These are phyloP conservation scores for Chlorophyllum brunneum DNA, from an alignment of 768 basidiomycete species.

Conservation along the genomic window DNA sequence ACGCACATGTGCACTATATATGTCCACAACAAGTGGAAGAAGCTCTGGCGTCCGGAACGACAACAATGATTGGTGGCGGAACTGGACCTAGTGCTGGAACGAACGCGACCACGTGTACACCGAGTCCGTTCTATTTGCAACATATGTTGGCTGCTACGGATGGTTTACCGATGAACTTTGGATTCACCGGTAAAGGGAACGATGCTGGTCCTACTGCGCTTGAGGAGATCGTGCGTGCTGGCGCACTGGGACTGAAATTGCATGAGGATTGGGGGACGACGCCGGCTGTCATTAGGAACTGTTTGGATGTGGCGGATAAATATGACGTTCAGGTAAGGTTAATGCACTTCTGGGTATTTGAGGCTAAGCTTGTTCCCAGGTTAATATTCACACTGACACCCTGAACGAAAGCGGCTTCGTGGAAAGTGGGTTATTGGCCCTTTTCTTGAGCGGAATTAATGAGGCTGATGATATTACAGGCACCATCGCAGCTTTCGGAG, in stretches of 20 bases:
- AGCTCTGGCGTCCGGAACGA: constrained; percentile 78
- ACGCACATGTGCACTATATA: constrained; percentile 93
- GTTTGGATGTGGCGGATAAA: constrained; percentile 78
- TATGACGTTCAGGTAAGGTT: constrained; percentile 85
- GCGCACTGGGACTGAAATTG: constrained; percentile 87
- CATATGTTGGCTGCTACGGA: constrained; percentile 94
- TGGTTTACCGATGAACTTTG: constrained; percentile 86
- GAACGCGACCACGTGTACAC: constrained; percentile 92
- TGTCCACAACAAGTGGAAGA: constrained; percentile 91
- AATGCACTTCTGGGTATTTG: background rate
- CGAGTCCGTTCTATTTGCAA: constrained; percentile 83
- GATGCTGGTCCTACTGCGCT: constrained; percentile 74
- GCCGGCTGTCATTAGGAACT: constrained; percentile 73
- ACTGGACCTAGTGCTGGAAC: constrained; percentile 91
- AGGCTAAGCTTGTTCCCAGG: constrained; percentile 29
- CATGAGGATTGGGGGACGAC: constrained; percentile 98
- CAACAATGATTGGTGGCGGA: constrained; percentile 94
- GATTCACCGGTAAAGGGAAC: constrained; percentile 95
- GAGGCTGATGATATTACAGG: constrained; percentile 33
- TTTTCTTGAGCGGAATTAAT: background rate
- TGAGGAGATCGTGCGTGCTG: constrained; percentile 78
- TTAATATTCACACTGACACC: constrained; percentile 97
- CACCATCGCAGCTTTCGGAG: constrained; percentile 87
- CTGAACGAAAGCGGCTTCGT: constrained; percentile 97
- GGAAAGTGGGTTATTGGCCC: constrained; percentile 59